Evolutionary conservation across 495 filamentous ascomycete species (phyloP), one percentile per base, ranked within the genome.

Genomic region (Penicillium cinerascens): DNA sequence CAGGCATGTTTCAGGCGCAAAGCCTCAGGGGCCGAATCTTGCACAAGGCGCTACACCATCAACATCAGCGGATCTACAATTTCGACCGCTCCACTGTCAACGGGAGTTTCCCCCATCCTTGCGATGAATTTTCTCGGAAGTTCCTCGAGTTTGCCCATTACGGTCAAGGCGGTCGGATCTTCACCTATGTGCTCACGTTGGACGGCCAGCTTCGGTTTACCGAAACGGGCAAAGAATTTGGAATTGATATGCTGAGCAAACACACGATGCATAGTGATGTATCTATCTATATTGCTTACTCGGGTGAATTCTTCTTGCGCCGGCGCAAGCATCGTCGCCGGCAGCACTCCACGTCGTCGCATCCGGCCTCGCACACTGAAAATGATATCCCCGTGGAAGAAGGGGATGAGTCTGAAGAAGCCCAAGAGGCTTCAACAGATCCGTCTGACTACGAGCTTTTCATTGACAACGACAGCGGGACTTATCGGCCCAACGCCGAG

Each of bases 181-280:
- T 90, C 63, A 97, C 92, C 21, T 97, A 96, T 58, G 85, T 97
- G 11, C 73, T 97, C 5, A 96, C 91, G 0, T 77, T 97, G 16
- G 92, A 97, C 58, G 87, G 84, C 4, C 76, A 89, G 27, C 76
- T 93, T 58, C 85, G 89, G 20, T 97, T 96, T 69, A 96, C 92
- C 0, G 91, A 96, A 66, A 97, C 92, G 0, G 92, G 92, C 7
- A 90, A 92, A 52, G 91, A 96, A 63, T 96, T 97, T 49, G 89
- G 91, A 25, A 89, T 97, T 49, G 92, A 97, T 63, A 67, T 97
- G 51, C 70, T 97, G 49, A 87, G 83, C 59, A 97, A 97, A 65
- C 92, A 97, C 66, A 95, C 88, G 26, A 91, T 97, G 87, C 92
- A 97, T 63, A 91, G 87, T 62, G 85, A 96, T 69, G 91, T 95